Conservation (phyloP, 2,329 filamentous ascomycete genomes). For the Penicillium sp. region DNA sequence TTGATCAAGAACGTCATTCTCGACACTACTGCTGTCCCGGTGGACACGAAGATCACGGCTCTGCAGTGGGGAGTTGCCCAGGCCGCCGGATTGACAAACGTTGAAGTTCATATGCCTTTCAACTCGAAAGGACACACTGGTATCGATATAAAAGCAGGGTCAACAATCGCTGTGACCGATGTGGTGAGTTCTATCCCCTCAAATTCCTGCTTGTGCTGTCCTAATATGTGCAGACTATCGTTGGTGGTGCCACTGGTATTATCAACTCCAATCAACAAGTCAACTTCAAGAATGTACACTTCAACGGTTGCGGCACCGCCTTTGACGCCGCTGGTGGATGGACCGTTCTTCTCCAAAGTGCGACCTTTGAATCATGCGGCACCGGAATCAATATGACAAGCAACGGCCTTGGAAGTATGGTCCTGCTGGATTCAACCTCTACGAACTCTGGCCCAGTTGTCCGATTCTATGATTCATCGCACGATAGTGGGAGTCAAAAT, state of each 20-base stretch:
- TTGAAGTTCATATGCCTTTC: conserved; percentile 34
- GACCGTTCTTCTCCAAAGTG: conserved; percentile 28
- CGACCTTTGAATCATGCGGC: conserved; percentile 28
- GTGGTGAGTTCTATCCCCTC: conserved; percentile 18
- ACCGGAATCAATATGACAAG: conserved; percentile 31
- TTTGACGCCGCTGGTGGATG: conserved; percentile 42
- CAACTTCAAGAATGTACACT: conserved; percentile 51
- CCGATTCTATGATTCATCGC: conserved; percentile 28
- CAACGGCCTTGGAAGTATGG: conserved; percentile 27
- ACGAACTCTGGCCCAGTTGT: conserved; percentile 26
- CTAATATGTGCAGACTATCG: conserved; percentile 22
- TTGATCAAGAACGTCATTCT: conserved; percentile 34
- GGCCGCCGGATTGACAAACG: conserved; percentile 32
- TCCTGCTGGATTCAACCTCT: conserved; percentile 30
- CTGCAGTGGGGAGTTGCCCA: conserved; percentile 39
- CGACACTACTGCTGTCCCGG: conserved; percentile 27
- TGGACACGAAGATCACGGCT: conserved; percentile 22
- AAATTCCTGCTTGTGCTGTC: background rate
- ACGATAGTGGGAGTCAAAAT: conserved; percentile 26
- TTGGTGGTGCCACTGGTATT: conserved; percentile 30
- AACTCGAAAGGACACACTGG: conserved; percentile 29
- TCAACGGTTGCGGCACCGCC: conserved; percentile 57
- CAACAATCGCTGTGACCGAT: conserved; percentile 28
- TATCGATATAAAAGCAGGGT: conserved; percentile 25
- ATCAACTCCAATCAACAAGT: conserved; percentile 33